Conservation (phyloP, 192 early-diverging fungal genomes). For the Coemansia sp. region DNA sequence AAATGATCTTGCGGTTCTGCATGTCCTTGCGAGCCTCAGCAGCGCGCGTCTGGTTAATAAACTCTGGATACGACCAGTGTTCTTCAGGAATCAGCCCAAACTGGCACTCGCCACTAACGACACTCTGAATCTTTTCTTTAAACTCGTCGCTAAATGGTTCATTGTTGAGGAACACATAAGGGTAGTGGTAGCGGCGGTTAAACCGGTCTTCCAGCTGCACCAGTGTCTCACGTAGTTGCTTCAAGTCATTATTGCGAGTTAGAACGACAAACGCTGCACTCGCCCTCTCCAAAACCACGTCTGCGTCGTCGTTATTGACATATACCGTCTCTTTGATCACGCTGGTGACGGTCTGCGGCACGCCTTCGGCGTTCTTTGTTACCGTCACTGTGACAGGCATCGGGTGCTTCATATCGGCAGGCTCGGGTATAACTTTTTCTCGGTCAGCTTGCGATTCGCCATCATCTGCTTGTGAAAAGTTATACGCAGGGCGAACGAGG, state of each 20-base stretch:
- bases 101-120: slow-evolving; percentile 38
- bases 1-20: slow-evolving; percentile 56
- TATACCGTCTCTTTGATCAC: slow-evolving; percentile 18
- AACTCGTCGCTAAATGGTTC: slow-evolving; percentile 71
- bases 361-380: not conserved
- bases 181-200: slow-evolving; percentile 73
- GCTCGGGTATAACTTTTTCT: slow-evolving; percentile 1
- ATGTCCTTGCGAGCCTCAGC: slow-evolving; percentile 56
- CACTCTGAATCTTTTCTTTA: slow-evolving; percentile 47
- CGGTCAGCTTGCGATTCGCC: not conserved
- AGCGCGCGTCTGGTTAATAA: slow-evolving; percentile 67
- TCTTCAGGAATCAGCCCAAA: slow-evolving; percentile 64
- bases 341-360: slow-evolving; percentile 19
- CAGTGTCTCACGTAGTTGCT: slow-evolving; percentile 63
- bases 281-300: slow-evolving; percentile 28
- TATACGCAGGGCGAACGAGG: slow-evolving; percentile 33
- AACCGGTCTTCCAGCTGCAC: slow-evolving; percentile 70
- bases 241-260: slow-evolving; percentile 67
- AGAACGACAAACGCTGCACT: slow-evolving; percentile 74
- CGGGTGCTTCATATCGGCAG: slow-evolving; percentile 17
- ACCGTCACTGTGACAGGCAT: slow-evolving; percentile 34
- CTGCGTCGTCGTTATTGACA: not conserved
- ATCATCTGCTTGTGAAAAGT: not conserved
- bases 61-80: slow-evolving; percentile 75
- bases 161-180: slow-evolving; percentile 83